Evolutionary conservation across 441 rosid genomes (phyloP).

Genomic region (Omphalea diandra): DNA sequence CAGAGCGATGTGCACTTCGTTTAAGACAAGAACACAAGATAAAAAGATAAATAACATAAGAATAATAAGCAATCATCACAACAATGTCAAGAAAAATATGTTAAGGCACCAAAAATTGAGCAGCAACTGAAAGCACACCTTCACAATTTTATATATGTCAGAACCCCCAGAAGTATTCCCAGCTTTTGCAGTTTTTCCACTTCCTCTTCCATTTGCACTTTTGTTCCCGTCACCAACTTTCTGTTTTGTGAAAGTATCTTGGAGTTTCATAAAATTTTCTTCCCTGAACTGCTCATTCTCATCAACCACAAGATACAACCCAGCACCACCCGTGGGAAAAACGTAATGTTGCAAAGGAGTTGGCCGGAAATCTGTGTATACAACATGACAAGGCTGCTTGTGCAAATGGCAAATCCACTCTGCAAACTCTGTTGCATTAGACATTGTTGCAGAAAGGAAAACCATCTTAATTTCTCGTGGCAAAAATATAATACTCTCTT

Average conservation of each 20-base stretch:
- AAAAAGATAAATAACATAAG: neutral
- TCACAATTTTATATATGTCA: constrained; percentile 90
- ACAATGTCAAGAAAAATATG: neutral
- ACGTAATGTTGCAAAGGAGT: constrained; percentile 98
- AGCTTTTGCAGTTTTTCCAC: constrained; percentile 74
- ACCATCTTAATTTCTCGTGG: constrained; percentile 97
- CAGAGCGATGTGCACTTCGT: neutral
- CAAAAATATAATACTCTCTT: constrained; percentile 90
- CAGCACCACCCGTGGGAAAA: constrained; percentile 88
- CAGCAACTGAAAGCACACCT: constrained; percentile 42
- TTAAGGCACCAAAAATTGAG: neutral
- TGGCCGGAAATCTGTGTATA: constrained; percentile 93
- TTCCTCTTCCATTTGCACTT: constrained; percentile 63
- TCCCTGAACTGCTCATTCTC: constrained; percentile 91
- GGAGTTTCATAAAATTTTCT: constrained; percentile 87
- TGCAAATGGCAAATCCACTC: constrained; percentile 96
- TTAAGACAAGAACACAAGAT: neutral
- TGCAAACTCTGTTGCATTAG: constrained; percentile 93
- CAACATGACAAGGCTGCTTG: constrained; percentile 96
- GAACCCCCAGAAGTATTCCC: constrained; percentile 78
- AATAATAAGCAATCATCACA: neutral
- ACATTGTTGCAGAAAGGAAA: constrained; percentile 96
- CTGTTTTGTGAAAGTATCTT: constrained; percentile 73
- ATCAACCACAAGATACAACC: constrained; percentile 92
- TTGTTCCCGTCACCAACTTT: constrained; percentile 57